Conservation (phyloP, 2,329 filamentous ascomycete genomes). For the Colletotrichum theobromicola region DNA sequence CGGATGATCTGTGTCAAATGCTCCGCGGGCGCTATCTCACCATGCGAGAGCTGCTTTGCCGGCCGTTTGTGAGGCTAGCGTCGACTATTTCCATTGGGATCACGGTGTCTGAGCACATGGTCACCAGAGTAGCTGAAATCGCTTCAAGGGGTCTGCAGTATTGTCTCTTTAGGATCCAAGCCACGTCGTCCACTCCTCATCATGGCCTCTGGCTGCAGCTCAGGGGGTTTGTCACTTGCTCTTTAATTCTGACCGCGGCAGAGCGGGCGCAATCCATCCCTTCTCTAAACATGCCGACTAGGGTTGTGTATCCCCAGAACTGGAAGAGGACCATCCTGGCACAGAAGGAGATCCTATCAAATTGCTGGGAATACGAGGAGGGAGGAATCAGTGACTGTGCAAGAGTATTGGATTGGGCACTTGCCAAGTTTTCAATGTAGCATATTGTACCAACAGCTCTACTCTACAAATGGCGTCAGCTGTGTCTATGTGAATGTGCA, state of each 20-base stretch:
- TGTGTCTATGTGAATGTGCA: neutral
- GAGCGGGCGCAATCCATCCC: conserved; percentile 10
- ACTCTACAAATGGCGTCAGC: neutral
- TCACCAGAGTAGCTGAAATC: neutral
- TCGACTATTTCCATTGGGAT: conserved; percentile 9
- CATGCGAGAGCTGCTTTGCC: conserved; percentile 4
- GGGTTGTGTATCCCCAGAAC: neutral
- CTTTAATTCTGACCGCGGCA: conserved; percentile 8
- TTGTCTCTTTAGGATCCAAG: conserved; percentile 12
- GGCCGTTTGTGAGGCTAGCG: conserved; percentile 15
- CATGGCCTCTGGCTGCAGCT: conserved; percentile 15
- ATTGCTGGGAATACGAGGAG: conserved; percentile 15
- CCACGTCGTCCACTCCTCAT: neutral
- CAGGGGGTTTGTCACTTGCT: conserved; percentile 16
- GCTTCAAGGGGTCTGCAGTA: conserved; percentile 12
- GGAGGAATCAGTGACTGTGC: conserved; percentile 19
- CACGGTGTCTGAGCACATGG: neutral
- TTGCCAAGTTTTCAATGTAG: conserved; percentile 4
- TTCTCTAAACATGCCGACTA: conserved; percentile 11
- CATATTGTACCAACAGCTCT: neutral
- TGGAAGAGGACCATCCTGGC: conserved; percentile 5
- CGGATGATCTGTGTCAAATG: conserved; percentile 16
- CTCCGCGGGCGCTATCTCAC: conserved; percentile 7
- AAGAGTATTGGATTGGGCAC: conserved; percentile 12
- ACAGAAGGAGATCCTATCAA: conserved; percentile 11